A percentile compares a stretch with the other conserved stretches of the same genome.
Conservation (phyloP, 495 filamentous ascomycete species). For the Chlorociboria aeruginascens region DNA sequence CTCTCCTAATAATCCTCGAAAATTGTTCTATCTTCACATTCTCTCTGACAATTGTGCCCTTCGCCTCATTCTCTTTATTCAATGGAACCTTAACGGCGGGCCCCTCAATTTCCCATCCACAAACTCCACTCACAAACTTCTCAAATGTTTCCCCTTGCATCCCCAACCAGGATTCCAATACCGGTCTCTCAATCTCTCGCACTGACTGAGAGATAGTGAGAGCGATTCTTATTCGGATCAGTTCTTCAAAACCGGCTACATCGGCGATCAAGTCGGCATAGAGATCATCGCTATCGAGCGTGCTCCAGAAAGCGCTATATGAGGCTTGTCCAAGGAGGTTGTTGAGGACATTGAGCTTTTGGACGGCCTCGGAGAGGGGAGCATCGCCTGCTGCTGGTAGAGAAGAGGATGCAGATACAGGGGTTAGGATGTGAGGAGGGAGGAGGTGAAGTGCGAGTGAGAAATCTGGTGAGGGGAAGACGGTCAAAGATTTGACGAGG, state of each 20-base stretch:
- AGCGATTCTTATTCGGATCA: conserved; percentile 85
- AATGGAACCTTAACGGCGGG: conserved; percentile 61
- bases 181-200: conserved; percentile 62
- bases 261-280: conserved; percentile 94
- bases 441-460: conserved; percentile 87
- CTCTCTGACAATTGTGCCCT: conserved; percentile 91
- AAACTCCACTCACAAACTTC: conserved; percentile 72
- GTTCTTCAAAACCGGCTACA: conserved; percentile 91
- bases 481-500: conserved; percentile 93
- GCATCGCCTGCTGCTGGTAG: conserved; percentile 25
- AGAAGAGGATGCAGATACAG: conserved; percentile 29
- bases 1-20: conserved; percentile 63
- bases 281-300: conserved; percentile 84
- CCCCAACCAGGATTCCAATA: conserved; percentile 82
- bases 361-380: conserved; percentile 67
- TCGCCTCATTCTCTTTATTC: conserved; percentile 98
- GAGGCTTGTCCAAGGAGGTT: conserved; percentile 73
- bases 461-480: conserved; percentile 96
- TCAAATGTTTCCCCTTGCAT: conserved; percentile 59
- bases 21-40: conserved; percentile 93
- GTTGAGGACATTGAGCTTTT: conserved; percentile 76
- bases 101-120: conserved; percentile 68
- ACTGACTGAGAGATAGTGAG: conserved; percentile 80
- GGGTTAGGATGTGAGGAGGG: conserved; percentile 54
- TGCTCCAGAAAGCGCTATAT: conserved; percentile 87